A percentile compares a stretch with the other conserved stretches of the same genome.
These are phyloP conservation scores for Backusella sp. DNA, from an alignment of 192 early-diverging fungal species.

Conservation along the genomic window DNA sequence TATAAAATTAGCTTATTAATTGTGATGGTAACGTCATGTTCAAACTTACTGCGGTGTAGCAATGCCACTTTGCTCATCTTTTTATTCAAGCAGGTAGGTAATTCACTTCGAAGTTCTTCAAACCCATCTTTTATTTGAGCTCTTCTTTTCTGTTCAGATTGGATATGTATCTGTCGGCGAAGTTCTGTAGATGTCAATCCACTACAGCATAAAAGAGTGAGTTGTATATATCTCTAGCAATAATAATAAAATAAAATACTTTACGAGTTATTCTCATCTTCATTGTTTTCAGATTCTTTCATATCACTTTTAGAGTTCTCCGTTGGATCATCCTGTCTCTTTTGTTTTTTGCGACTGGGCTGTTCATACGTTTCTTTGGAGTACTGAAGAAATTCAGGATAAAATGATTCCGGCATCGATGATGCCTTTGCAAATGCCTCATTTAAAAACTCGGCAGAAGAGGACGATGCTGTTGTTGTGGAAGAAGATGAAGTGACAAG, in stretches of 20 bases:
- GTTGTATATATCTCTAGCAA: background rate
- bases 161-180: slow-evolving; percentile 41
- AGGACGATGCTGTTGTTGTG: slow-evolving; percentile 27
- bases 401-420: slow-evolving; percentile 33
- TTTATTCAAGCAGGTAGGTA: slow-evolving; percentile 36
- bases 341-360: slow-evolving; percentile 15
- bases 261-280: slow-evolving; percentile 15
- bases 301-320: background rate
- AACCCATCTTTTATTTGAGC: slow-evolving; percentile 43
- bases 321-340: background rate
- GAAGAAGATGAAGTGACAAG: slow-evolving; percentile 29
- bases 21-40: background rate
- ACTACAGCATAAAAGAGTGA: background rate
- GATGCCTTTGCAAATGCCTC: slow-evolving; percentile 36
- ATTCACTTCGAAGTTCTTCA: slow-evolving; percentile 36
- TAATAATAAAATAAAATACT: background rate
- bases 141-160: slow-evolving; percentile 39
- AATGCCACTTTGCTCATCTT: slow-evolving; percentile 40
- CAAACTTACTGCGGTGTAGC: slow-evolving; percentile 36
- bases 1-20: background rate
- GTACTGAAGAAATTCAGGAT: slow-evolving; percentile 36
- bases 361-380: slow-evolving; percentile 36
- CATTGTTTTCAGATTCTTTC: background rate
- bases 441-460: slow-evolving; percentile 30
- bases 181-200: slow-evolving; percentile 24